phyloP scores from a whole-genome alignment of 352 stramenopile genomes.

The Phytophthora cactorum region DNA sequence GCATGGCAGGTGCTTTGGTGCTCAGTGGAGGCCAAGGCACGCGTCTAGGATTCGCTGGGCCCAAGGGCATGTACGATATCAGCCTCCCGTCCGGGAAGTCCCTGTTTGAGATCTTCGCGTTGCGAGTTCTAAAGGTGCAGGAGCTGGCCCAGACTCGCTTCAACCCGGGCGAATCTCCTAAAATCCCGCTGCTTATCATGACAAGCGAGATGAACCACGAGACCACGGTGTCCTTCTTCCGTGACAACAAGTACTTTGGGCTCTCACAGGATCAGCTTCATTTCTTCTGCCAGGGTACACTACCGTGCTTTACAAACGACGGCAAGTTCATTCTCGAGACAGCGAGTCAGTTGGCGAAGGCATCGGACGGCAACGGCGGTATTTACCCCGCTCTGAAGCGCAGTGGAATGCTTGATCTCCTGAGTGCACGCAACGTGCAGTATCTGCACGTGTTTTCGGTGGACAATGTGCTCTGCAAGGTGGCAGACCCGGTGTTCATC shows the following conservation, averaged over 20 bases:
- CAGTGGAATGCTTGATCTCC: constrained; percentile 89
- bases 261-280: constrained; percentile 87
- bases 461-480: constrained; percentile 97
- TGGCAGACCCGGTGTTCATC: constrained; percentile 96
- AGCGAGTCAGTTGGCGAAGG: constrained; percentile 80
- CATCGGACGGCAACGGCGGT: constrained; percentile 98
- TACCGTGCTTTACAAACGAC: constrained; percentile 94
- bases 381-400: constrained; percentile 93
- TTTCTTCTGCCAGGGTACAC: constrained; percentile 97
- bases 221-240: constrained; percentile 93
- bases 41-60: constrained; percentile 92
- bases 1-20: constrained; percentile 90
- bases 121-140: constrained; percentile 87
- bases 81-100: constrained; percentile 91
- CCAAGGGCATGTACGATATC: constrained; percentile 96
- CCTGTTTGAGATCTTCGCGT: constrained; percentile 93
- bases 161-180: constrained; percentile 29
- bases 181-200: constrained; percentile 95
- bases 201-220: constrained; percentile 97
- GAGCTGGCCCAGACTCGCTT: constrained; percentile 39
- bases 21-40: constrained; percentile 95
- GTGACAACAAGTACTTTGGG: constrained; percentile 92
- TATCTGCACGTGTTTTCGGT: constrained; percentile 98
- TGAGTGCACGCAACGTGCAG: constrained; percentile 89
- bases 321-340: constrained; percentile 97